Evolutionary conservation across 2,329 filamentous ascomycete species (phyloP).

Genomic region (Penicillium sp.): DNA sequence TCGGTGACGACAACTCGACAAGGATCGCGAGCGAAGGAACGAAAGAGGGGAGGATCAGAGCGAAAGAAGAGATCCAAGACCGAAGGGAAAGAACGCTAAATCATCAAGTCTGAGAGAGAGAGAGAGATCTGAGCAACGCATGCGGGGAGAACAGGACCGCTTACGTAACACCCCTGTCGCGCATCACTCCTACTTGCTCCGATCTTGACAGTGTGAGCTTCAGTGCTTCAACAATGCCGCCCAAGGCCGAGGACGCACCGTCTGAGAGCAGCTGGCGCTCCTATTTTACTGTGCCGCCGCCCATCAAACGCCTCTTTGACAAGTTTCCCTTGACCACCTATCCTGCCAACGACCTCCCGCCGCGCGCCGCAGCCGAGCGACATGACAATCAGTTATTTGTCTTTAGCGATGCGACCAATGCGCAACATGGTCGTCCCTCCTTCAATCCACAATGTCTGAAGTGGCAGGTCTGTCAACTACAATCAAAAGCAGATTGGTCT

Average conservation of each 20-base stretch:
- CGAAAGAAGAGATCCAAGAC: not conserved
- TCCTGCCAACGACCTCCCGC: conserved; percentile 66
- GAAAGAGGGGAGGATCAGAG: not conserved
- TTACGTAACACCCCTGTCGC: not conserved
- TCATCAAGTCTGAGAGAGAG: too few species aligned
- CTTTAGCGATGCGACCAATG: conserved; percentile 64
- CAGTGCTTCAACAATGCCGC: conserved; percentile 19
- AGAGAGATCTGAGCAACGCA: too few species aligned
- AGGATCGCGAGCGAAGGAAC: not conserved
- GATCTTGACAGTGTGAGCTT: conserved; percentile 3
- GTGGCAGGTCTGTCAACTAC: conserved; percentile 70
- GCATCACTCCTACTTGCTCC: conserved; percentile 3
- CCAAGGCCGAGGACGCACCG: conserved; percentile 20
- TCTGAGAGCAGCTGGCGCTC: conserved; percentile 24
- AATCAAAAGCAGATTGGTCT: not conserved
- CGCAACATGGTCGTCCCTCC: conserved; percentile 58
- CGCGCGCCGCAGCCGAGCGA: conserved; percentile 48
- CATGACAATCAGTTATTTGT: conserved; percentile 62
- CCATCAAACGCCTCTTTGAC: conserved; percentile 78
- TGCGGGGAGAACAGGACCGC: too few species aligned
- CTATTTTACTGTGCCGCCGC: conserved; percentile 52
- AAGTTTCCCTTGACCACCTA: conserved; percentile 73
- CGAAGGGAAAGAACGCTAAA: too few species aligned
- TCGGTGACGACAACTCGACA: conserved; percentile 7
- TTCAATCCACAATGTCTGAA: conserved; percentile 92